phyloP scores from a whole-genome alignment of 2,329 filamentous ascomycete species.

The Dactylellina leptospora region DNA sequence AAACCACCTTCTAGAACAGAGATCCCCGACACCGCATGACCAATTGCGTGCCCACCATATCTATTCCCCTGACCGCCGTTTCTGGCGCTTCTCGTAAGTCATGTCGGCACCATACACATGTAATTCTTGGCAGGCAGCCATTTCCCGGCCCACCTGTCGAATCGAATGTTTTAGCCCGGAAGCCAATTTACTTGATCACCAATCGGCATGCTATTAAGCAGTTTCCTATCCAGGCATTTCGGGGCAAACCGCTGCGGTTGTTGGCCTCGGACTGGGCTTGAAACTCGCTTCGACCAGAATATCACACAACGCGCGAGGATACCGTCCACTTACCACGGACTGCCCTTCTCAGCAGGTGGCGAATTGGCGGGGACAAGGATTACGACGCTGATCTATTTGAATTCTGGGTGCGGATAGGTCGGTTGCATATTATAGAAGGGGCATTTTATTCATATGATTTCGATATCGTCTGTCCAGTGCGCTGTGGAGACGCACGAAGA shows the following conservation, averaged over 20 bases:
- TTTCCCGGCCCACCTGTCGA: constrained; percentile 28
- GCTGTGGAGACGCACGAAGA: neutral
- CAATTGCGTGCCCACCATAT: constrained; percentile 18
- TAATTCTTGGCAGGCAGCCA: constrained; percentile 48
- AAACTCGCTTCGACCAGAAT: constrained; percentile 43
- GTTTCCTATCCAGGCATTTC: constrained; percentile 39
- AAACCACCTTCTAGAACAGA: constrained; percentile 42
- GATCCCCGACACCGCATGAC: constrained; percentile 10
- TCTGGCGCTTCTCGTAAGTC: neutral
- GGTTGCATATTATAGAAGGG: neutral
- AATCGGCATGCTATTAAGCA: constrained; percentile 22
- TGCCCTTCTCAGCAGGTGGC: constrained; percentile 49
- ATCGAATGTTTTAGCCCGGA: constrained; percentile 5
- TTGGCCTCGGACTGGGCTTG: neutral
- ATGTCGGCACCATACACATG: neutral
- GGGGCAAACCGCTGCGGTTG: constrained; percentile 7
- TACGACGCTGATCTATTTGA: constrained; percentile 15
- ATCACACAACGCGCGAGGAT: constrained; percentile 25
- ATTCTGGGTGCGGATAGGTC: constrained; percentile 11
- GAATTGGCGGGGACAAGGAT: constrained; percentile 14
- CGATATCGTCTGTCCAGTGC: neutral
- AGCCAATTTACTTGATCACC: constrained; percentile 21
- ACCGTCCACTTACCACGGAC: constrained; percentile 13
- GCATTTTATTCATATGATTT: constrained; percentile 8
- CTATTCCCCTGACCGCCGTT: neutral